phyloP scores from a whole-genome alignment of 371 early-diverging fungal species.

The Mortierella sp. region DNA sequence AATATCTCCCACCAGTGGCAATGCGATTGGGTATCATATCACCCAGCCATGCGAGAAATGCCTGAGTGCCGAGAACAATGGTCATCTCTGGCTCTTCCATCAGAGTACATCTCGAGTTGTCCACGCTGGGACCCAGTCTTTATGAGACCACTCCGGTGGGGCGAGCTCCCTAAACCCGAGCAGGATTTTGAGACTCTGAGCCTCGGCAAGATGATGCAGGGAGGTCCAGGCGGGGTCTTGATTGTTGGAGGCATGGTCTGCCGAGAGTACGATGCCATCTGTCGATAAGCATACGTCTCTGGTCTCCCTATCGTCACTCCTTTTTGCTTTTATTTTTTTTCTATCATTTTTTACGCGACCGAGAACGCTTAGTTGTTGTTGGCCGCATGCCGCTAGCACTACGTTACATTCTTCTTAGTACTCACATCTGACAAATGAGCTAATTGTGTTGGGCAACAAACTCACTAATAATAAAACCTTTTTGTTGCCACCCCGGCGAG shows the following conservation, averaged over 20 bases:
- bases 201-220: constrained; percentile 22
- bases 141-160: constrained; percentile 32
- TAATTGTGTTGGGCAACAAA: no score
- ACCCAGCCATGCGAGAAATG: constrained; percentile 93
- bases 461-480: no score
- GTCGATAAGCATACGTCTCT: constrained; percentile 38
- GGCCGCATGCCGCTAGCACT: no score
- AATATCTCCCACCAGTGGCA: constrained; percentile 72
- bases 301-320: no score
- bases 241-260: constrained; percentile 50
- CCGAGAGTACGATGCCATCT: constrained; percentile 48
- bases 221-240: constrained; percentile 17
- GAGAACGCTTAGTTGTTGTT: no score
- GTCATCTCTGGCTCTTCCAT: constrained; percentile 97
- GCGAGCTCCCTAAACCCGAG: constrained; percentile 39
- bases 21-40: constrained; percentile 95
- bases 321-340: background rate
- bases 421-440: no score
- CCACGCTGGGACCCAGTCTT: constrained; percentile 23
- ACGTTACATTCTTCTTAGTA: no score
- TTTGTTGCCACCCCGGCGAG: no score
- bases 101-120: constrained; percentile 61
- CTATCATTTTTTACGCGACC: background rate
- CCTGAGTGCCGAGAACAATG: constrained; percentile 91
- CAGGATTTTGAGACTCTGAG: constrained; percentile 40